Percentiles rank a stretch among this genome's conserved stretches.
phyloP scores from a whole-genome alignment of 1,284 basidiomycete species.

The Volvariella volvacea region DNA sequence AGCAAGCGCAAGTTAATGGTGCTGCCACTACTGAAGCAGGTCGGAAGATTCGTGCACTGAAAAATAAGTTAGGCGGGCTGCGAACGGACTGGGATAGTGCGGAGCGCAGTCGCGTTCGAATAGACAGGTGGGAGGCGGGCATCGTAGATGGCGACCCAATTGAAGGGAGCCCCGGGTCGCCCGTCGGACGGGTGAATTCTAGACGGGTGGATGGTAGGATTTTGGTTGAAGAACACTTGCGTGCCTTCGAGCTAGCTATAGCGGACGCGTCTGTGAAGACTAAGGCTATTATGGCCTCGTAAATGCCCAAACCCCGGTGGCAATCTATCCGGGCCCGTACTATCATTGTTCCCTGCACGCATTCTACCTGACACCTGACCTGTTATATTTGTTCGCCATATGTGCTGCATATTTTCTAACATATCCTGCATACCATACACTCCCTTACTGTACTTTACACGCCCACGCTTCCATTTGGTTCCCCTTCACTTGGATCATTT shows the following conservation, averaged over 20 bases:
- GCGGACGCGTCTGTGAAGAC: conserved; percentile 67
- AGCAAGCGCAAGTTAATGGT: conserved; percentile 79
- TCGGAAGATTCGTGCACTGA: conserved; percentile 71
- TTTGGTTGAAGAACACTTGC: conserved; percentile 68
- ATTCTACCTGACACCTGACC: background rate
- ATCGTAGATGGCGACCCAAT: conserved; percentile 32
- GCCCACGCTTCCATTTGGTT: conserved; percentile 1
- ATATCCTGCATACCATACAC: conserved; percentile 12
- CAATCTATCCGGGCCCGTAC: too few species aligned
- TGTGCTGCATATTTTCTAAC: conserved; percentile 8
- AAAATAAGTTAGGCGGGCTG: conserved; percentile 75
- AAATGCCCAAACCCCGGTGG: too few species aligned
- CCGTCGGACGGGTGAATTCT: conserved; percentile 18
- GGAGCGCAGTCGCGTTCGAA: conserved; percentile 63
- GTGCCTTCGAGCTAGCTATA: conserved; percentile 63
- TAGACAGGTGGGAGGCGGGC: conserved; percentile 73
- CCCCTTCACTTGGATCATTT: conserved; percentile 2
- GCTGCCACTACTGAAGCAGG: conserved; percentile 78
- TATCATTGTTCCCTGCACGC: background rate
- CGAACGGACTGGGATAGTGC: conserved; percentile 74
- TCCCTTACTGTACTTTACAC: conserved; percentile 17
- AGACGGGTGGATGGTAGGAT: conserved; percentile 56
- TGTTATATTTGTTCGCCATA: background rate
- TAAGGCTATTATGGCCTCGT: conserved; percentile 67
- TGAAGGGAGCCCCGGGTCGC: conserved; percentile 21